A percentile compares a stretch with the other conserved stretches of the same genome.
phyloP scores from a whole-genome alignment of 345 rosid genomes.

The Dipteronia sinensis region DNA sequence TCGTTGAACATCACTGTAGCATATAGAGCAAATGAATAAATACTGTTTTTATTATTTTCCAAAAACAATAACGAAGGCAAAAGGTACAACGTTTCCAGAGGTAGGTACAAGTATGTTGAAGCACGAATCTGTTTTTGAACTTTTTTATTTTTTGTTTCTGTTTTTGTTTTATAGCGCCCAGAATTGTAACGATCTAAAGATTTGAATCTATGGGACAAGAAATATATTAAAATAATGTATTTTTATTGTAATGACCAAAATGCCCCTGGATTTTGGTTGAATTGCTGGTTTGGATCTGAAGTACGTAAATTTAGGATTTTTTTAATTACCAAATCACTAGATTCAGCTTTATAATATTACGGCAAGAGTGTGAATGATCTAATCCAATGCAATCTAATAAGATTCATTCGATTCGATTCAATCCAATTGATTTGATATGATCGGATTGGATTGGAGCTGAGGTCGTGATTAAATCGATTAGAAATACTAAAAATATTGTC shows the following conservation, averaged over 20 bases:
- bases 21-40: slow-evolving; percentile 22
- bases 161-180: slow-evolving; percentile 25
- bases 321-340: no score
- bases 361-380: no score
- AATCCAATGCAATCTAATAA: no score
- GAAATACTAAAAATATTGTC: no score
- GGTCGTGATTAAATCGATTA: no score
- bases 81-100: slow-evolving; percentile 31
- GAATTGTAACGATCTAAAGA: slow-evolving; percentile 53
- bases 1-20: slow-evolving; percentile 31
- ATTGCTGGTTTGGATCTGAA: not conserved
- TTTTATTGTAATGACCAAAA: not conserved
- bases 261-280: slow-evolving; percentile 8
- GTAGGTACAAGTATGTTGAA: slow-evolving; percentile 29
- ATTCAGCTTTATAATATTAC: no score
- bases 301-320: not conserved
- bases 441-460: no score
- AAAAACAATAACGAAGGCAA: slow-evolving; percentile 15
- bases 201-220: slow-evolving; percentile 36
- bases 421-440: no score
- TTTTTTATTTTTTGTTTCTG: not conserved
- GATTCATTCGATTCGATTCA: no score
- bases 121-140: slow-evolving; percentile 17
- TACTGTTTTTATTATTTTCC: slow-evolving; percentile 3
- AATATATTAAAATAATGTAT: not conserved